phyloP scores from a whole-genome alignment of 192 early-diverging fungal species.

The Gigaspora rosea region DNA sequence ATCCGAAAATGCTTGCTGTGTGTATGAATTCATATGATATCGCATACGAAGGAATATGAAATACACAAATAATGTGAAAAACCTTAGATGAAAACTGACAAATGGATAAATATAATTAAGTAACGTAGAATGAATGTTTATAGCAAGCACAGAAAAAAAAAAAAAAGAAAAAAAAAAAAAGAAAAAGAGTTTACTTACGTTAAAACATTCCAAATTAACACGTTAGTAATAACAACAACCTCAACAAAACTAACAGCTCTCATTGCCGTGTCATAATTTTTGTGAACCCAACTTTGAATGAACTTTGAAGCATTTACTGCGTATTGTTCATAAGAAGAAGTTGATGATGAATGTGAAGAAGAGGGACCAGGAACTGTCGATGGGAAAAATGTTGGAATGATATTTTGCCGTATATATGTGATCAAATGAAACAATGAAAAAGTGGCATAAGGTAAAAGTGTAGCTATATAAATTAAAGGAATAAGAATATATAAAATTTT shows the following conservation, averaged over 20 bases:
- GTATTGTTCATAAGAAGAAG: slow-evolving; percentile 36
- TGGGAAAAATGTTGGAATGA: slow-evolving; percentile 68
- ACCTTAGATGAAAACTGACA: slow-evolving; percentile 47
- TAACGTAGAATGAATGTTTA: slow-evolving; percentile 13
- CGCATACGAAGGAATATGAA: slow-evolving; percentile 75
- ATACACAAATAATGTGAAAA: slow-evolving; percentile 63
- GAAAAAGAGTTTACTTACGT: slow-evolving; percentile 40
- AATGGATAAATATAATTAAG: slow-evolving; percentile 42
- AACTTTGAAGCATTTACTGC: slow-evolving; percentile 45
- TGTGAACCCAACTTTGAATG: slow-evolving; percentile 55
- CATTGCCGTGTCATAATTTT: slow-evolving; percentile 67
- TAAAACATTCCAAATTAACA: slow-evolving; percentile 54
- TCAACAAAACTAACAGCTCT: slow-evolving; percentile 66
- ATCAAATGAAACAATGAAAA: slow-evolving; percentile 79
- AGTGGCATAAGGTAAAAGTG: slow-evolving; percentile 71
- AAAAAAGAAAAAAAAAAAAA: slow-evolving; percentile 15
- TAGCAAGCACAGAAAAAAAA: slow-evolving; percentile 32
- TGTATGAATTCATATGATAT: slow-evolving; percentile 62
- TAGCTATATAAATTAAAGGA: slow-evolving; percentile 47
- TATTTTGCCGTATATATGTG: slow-evolving; percentile 66
- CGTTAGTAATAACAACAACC: slow-evolving; percentile 67
- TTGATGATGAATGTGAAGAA: slow-evolving; percentile 22
- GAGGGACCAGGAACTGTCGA: background rate
- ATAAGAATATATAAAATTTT: slow-evolving; percentile 6
- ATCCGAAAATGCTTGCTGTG: slow-evolving; percentile 45